Evolutionary conservation across 768 basidiomycete genomes (phyloP).

Genomic region (Boletus reticulatus): DNA sequence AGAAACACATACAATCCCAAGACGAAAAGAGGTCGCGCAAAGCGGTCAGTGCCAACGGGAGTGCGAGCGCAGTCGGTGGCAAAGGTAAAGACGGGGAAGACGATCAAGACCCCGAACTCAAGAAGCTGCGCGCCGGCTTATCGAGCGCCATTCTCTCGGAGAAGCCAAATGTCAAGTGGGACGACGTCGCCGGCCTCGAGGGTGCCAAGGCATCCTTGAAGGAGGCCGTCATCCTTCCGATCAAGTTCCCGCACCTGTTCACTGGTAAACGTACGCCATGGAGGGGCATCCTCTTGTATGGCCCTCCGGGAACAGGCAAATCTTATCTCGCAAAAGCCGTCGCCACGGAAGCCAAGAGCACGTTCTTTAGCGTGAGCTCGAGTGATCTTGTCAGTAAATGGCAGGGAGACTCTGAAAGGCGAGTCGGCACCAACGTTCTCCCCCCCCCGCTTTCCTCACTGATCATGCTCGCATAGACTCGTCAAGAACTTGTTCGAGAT

Average conservation of each 20-base stretch:
- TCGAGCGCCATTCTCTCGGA: conserved; percentile 87
- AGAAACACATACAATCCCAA: conserved; percentile 67
- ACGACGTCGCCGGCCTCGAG: conserved; percentile 96
- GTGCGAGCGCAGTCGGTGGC: conserved; percentile 38
- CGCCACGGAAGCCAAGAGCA: conserved; percentile 98
- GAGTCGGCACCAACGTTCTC: conserved; percentile 21
- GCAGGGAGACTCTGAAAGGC: conserved; percentile 99
- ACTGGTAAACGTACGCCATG: conserved; percentile 98
- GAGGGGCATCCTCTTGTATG: conserved; percentile 94
- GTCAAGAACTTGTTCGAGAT: conserved; percentile 96
- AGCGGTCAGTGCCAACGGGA: conserved; percentile 49
- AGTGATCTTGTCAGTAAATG: conserved; percentile 97
- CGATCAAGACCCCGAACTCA: conserved; percentile 86
- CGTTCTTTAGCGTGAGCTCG: conserved; percentile 96
- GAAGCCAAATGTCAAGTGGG: conserved; percentile 96
- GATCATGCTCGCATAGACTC: conserved; percentile 47
- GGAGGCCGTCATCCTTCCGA: conserved; percentile 98
- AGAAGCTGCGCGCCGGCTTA: conserved; percentile 93
- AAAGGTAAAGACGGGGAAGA: conserved; percentile 65
- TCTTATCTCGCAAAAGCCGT: conserved; percentile 97
- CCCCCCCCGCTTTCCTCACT: not conserved
- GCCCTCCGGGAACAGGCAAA: conserved; percentile 97
- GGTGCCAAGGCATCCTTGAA: conserved; percentile 94
- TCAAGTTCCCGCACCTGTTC: conserved; percentile 98
- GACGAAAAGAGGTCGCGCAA: conserved; percentile 56